These are phyloP conservation scores for Lachancea quebecensis DNA, from an alignment of 805 yeast species.

Conservation along the genomic window DNA sequence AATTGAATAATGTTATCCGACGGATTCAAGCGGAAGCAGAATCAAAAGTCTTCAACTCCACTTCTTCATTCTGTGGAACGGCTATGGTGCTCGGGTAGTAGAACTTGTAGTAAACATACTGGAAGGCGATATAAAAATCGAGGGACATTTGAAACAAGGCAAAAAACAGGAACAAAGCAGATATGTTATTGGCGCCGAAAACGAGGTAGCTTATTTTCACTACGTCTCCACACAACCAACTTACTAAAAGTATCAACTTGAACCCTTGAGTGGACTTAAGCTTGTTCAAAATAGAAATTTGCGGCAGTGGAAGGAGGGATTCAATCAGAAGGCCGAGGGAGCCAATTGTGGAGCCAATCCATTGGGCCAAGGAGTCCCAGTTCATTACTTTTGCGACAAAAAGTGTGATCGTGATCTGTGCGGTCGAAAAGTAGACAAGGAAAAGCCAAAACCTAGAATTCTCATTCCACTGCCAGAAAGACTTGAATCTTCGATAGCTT, in stretches of 20 bases:
- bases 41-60: constrained; percentile 1
- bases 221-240: constrained; percentile 88
- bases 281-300: constrained; percentile 61
- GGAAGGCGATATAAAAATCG: constrained; percentile 67
- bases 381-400: constrained; percentile 28
- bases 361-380: constrained; percentile 47
- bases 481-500: constrained; percentile 52
- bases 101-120: constrained; percentile 57
- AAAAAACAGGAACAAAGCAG: constrained; percentile 57
- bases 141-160: constrained; percentile 73
- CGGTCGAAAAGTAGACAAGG: constrained; percentile 38
- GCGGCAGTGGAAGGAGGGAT: constrained; percentile 68
- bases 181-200: constrained; percentile 69
- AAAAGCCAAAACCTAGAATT: constrained; percentile 57
- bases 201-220: constrained; percentile 66
- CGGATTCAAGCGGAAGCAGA: neutral
- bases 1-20: neutral
- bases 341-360: constrained; percentile 48
- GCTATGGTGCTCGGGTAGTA: constrained; percentile 21
- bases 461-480: constrained; percentile 84
- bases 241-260: constrained; percentile 61
- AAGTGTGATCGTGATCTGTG: constrained; percentile 32
- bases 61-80: neutral
- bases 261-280: constrained; percentile 70
- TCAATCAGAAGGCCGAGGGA: constrained; percentile 63